Evolutionary conservation across 2,329 filamentous ascomycete genomes (phyloP).

Genomic region (Massarina eburnea): DNA sequence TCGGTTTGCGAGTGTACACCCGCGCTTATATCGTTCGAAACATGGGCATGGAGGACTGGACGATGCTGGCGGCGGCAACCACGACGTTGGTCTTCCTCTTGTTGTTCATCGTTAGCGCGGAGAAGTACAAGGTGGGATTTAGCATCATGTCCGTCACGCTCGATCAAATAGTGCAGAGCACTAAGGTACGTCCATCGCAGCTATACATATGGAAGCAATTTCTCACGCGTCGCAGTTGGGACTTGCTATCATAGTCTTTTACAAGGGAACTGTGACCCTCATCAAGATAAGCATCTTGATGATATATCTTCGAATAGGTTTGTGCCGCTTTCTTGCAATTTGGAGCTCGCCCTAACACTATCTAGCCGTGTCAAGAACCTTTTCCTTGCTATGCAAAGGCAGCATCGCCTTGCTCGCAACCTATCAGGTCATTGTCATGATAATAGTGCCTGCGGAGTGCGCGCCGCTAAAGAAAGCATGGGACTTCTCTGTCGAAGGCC

Average conservation of each 20-base stretch:
- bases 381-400: constrained; percentile 23
- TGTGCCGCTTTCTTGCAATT: background rate
- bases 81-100: constrained; percentile 18
- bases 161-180: constrained; percentile 13
- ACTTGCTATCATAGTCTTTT: constrained; percentile 20
- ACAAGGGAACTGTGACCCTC: constrained; percentile 24
- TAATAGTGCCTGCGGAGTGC: constrained; percentile 30
- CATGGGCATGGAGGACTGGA: constrained; percentile 33
- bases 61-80: constrained; percentile 23
- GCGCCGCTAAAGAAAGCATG: constrained; percentile 30
- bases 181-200: constrained; percentile 13
- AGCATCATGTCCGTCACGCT: constrained; percentile 16
- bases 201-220: background rate
- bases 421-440: constrained; percentile 22
- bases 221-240: constrained; percentile 15
- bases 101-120: constrained; percentile 12
- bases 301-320: constrained; percentile 38
- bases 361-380: constrained; percentile 21
- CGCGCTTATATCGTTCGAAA: constrained; percentile 25
- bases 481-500: constrained; percentile 30
- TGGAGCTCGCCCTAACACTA: background rate
- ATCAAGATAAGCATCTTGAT: constrained; percentile 37
- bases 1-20: constrained; percentile 25
- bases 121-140: constrained; percentile 19
- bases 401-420: constrained; percentile 23